phyloP scores from a whole-genome alignment of 2,329 filamentous ascomycete genomes.

The Nothophaeocryptopus gaeumannii region DNA sequence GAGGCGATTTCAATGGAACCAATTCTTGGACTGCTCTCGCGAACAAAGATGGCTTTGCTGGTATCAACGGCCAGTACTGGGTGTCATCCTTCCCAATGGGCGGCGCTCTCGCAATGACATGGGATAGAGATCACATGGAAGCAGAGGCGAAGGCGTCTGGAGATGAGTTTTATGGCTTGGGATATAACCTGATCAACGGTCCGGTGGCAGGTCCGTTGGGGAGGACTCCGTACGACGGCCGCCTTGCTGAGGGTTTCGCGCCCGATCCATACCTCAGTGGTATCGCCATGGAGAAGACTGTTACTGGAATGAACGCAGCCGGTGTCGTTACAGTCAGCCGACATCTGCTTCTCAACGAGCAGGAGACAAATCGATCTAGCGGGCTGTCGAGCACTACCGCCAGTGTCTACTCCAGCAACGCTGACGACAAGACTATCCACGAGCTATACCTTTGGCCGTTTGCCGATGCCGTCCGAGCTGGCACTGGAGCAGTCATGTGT shows the following conservation, averaged over 20 bases:
- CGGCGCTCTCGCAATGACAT: conserved; percentile 27
- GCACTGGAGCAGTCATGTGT: conserved; percentile 53
- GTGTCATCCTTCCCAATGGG: conserved; percentile 26
- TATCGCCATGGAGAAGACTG: conserved; percentile 66
- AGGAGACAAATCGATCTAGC: conserved; percentile 57
- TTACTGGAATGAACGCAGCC: conserved; percentile 64
- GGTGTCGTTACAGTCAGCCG: conserved; percentile 76
- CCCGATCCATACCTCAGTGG: conserved; percentile 75
- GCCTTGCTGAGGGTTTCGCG: conserved; percentile 68
- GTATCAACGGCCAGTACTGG: conserved; percentile 26
- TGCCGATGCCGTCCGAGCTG: conserved; percentile 50
- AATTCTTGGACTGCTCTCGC: conserved; percentile 22
- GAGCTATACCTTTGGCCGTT: conserved; percentile 44
- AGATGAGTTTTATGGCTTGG: conserved; percentile 24
- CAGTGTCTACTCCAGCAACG: conserved; percentile 49
- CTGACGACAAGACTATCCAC: conserved; percentile 60
- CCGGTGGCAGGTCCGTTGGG: conserved; percentile 16
- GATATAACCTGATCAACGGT: conserved; percentile 26
- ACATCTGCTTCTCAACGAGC: conserved; percentile 70
- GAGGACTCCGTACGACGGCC: conserved; percentile 43
- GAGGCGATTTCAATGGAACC: conserved; percentile 19
- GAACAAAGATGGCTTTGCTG: conserved; percentile 25
- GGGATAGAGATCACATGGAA: conserved; percentile 21
- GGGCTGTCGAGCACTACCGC: conserved; percentile 6
- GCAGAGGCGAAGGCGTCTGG: conserved; percentile 21